phyloP scores from a whole-genome alignment of 495 filamentous ascomycete species.

The Annulohypoxylon nitens region DNA sequence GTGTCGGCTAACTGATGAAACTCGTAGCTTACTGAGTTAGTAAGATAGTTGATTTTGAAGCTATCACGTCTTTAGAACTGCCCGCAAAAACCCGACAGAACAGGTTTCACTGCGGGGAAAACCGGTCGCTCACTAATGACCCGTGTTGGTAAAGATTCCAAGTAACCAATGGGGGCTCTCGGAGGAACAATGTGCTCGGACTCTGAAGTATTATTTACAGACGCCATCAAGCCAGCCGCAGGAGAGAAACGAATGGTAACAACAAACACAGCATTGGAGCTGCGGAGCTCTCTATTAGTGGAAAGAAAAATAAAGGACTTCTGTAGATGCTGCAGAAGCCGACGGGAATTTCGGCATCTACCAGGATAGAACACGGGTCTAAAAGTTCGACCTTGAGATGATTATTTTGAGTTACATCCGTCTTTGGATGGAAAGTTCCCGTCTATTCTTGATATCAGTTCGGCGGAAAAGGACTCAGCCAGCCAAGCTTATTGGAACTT shows the following conservation, averaged over 20 bases:
- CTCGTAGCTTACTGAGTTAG: background rate
- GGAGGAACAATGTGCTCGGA: slow-evolving; percentile 42
- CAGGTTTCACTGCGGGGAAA: slow-evolving; percentile 43
- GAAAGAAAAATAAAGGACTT: slow-evolving; percentile 20
- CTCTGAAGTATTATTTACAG: slow-evolving; percentile 33
- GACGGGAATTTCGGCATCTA: slow-evolving; percentile 35
- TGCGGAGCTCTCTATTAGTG: slow-evolving; percentile 16
- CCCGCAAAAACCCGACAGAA: slow-evolving; percentile 39
- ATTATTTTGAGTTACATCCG: slow-evolving; percentile 22
- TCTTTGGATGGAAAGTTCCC: slow-evolving; percentile 6
- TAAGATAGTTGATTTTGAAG: slow-evolving; percentile 30
- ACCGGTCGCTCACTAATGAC: slow-evolving; percentile 29
- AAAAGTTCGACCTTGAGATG: slow-evolving; percentile 21
- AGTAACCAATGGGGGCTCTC: slow-evolving; percentile 31
- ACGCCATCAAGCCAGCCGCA: slow-evolving; percentile 26
- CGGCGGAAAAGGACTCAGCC: background rate
- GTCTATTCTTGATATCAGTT: slow-evolving; percentile 11
- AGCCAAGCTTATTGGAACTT: slow-evolving; percentile 29
- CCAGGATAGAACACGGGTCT: slow-evolving; percentile 17
- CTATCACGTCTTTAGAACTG: slow-evolving; percentile 32
- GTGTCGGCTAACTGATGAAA: slow-evolving; percentile 26
- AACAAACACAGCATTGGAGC: slow-evolving; percentile 19
- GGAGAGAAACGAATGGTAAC: slow-evolving; percentile 16
- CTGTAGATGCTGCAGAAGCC: slow-evolving; percentile 3
- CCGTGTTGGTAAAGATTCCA: slow-evolving; percentile 22